Evolutionary conservation across 768 basidiomycete genomes (phyloP).

Genomic region (Lactarius hengduanensis): DNA sequence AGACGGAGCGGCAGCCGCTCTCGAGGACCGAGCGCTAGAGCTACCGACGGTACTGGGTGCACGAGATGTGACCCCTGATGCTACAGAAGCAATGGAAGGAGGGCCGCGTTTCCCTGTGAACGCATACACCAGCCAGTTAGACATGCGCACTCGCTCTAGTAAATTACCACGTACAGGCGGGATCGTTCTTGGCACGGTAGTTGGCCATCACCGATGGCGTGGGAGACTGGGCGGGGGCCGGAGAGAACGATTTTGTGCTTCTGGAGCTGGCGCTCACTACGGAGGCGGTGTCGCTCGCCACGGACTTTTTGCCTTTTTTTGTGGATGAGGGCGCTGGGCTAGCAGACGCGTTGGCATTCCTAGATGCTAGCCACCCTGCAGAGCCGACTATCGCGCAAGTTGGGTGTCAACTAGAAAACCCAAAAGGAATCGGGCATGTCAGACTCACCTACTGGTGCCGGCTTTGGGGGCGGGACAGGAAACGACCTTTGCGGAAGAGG

Average conservation of each 20-base stretch:
- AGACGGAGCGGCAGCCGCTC: background rate
- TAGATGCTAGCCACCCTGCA: constrained; percentile 26
- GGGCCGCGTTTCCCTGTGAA: constrained; percentile 6
- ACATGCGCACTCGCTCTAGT: background rate
- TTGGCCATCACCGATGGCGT: background rate
- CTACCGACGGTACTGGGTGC: background rate
- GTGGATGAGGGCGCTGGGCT: background rate
- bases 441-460: constrained; percentile 37
- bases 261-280: background rate
- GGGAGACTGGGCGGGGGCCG: background rate
- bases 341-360: background rate
- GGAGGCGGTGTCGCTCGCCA: constrained; percentile 1
- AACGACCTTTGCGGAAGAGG: constrained; percentile 41
- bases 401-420: background rate
- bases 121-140: no score
- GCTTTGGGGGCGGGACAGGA: constrained; percentile 32
- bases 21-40: background rate
- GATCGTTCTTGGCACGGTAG: background rate
- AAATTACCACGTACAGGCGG: background rate
- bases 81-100: background rate
- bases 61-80: background rate
- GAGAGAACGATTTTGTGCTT: background rate
- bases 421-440: background rate
- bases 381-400: constrained; percentile 23
- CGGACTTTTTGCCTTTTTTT: background rate